Evolutionary conservation across 176 grass and related monocot species (phyloP).

Genomic region (Lolium rigidum): DNA sequence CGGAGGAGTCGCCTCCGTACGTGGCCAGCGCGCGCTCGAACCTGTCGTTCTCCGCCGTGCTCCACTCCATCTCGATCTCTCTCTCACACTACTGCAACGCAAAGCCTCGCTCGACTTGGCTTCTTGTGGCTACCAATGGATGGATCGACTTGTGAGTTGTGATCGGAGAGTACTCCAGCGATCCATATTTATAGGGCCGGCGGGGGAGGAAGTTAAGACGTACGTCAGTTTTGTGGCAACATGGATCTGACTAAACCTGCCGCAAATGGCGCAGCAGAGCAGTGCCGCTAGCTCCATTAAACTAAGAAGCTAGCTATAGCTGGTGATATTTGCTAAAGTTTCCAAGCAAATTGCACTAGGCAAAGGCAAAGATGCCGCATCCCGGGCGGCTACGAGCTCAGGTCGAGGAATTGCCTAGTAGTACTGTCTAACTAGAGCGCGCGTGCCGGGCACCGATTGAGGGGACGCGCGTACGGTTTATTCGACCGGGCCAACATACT

Average conservation of each 20-base stretch:
- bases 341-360: constrained; percentile 35
- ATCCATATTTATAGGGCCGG: constrained; percentile 42
- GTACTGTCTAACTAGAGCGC: background rate
- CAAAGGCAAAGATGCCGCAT: background rate
- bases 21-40: constrained; percentile 62
- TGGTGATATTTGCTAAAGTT: constrained; percentile 26
- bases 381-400: constrained; percentile 19
- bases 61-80: constrained; percentile 49
- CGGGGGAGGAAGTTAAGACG: background rate
- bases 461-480: constrained; percentile 41
- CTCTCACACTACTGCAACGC: background rate
- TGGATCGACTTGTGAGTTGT: background rate
- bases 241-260: constrained; percentile 28
- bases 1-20: constrained; percentile 51
- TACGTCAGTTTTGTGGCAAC: constrained; percentile 11
- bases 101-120: background rate
- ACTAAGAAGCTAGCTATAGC: constrained; percentile 29
- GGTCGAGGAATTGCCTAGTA: constrained; percentile 1
- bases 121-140: constrained; percentile 17
- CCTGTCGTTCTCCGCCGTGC: constrained; percentile 49
- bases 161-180: background rate
- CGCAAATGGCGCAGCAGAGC: constrained; percentile 26
- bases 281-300: constrained; percentile 13
- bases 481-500: constrained; percentile 45
- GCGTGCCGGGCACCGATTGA: constrained; percentile 32